Evolutionary conservation across 2,329 filamentous ascomycete genomes (phyloP).

Genomic region (Elsinoe ampelina): DNA sequence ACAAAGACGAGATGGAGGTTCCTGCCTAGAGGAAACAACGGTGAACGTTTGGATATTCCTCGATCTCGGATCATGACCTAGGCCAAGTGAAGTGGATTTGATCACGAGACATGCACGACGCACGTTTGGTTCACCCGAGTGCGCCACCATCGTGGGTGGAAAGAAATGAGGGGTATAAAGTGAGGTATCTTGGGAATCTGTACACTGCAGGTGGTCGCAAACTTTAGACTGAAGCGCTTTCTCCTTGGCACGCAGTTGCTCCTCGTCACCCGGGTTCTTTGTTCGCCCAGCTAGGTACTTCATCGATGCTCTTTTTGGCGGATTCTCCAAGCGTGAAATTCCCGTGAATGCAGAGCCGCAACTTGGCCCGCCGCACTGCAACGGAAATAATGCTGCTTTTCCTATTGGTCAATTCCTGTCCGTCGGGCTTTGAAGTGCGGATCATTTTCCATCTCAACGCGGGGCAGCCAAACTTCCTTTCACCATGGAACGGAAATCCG

Average conservation of each 20-base stretch:
- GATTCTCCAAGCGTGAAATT: too few relatives aligned
- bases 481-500: background rate
- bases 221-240: too few relatives aligned
- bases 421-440: slow-evolving; percentile 3
- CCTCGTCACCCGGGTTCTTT: too few relatives aligned
- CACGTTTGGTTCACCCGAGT: background rate
- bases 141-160: too few relatives aligned
- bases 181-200: too few relatives aligned
- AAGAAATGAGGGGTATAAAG: too few relatives aligned
- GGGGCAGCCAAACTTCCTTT: slow-evolving; percentile 5
- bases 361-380: background rate
- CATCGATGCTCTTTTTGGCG: too few relatives aligned
- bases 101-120: background rate
- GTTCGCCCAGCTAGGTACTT: too few relatives aligned
- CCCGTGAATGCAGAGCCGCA: slow-evolving; percentile 5
- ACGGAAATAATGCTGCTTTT: slow-evolving; percentile 2
- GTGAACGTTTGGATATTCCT: background rate
- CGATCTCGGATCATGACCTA: background rate
- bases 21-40: background rate
- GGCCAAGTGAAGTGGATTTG: background rate
- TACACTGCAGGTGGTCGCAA: too few relatives aligned
- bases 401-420: background rate
- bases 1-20: background rate
- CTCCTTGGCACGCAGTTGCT: too few relatives aligned
- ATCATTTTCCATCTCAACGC: background rate